Base-by-base conservation (phyloP, 805 yeast species). In the Saccharomyces paradoxus region DNA sequence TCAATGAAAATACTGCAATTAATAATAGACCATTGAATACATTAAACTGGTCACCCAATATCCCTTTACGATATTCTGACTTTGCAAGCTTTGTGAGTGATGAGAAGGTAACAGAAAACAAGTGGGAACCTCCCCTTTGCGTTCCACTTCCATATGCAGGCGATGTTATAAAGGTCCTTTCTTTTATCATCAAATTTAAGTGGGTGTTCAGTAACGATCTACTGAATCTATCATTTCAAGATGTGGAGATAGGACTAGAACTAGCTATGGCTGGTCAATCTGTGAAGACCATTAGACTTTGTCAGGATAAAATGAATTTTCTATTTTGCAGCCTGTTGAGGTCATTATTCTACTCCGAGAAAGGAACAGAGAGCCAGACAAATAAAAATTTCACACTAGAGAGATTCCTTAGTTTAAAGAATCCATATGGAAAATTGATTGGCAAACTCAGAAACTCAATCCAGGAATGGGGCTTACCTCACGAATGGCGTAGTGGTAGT, bases 201-300 rank as follows among this genome's bases (percentile, higher is more conserved):
- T 47, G 52, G 24, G 63, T 59, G 46, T 61, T 68, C 46, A 62
- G 60, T 29, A 49, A 56, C 6, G 63, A 60, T 24, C 46, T 68
- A 32, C 46, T 61, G 49, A 58, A 61, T 44, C 49, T 68, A 28
- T 63, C 70, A n/a, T 66, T 65, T 47, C 67, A 65, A 52, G 68
- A 66, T 50, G 64, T 68, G 52, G 68, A 66, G 53, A 56, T 63
- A 49, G 71, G 71, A 12, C 57, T 68, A 46, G 64, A 61, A 24
- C 46, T 67, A 17, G 58, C 54, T 27, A 51, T 55, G 3, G 46
- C 56, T 41, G 58, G 55, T 28, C 27, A 57, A n/a, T 55, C 60
- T 21, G 51, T 53, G 10, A 61, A 60, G 46, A 61, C 58, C 5
- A 56, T 65, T 4, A 61, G 57, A n/a, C 48, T 53, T 9, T 57